phyloP scores from a whole-genome alignment of 1,139 yeast genomes.

The Protomyces pachydermus region DNA sequence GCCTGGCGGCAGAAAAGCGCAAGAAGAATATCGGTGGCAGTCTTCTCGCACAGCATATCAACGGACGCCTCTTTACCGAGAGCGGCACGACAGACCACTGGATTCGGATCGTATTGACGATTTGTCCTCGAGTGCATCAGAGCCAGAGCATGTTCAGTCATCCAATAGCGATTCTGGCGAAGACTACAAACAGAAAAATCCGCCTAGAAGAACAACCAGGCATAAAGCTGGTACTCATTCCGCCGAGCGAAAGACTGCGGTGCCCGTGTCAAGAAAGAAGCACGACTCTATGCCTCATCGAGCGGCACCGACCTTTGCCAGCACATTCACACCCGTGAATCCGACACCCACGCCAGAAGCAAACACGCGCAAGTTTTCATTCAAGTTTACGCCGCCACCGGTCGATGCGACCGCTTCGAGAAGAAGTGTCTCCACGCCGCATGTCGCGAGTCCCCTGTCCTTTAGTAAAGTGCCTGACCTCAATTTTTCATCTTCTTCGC shows the following conservation, averaged over 20 bases:
- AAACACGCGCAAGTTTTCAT: neutral
- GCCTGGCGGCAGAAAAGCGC: conserved; percentile 1
- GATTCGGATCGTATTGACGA: neutral
- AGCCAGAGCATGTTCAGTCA: neutral
- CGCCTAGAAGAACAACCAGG: neutral
- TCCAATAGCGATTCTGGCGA: neutral
- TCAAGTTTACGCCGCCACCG: neutral
- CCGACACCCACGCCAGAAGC: neutral
- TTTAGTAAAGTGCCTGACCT: neutral
- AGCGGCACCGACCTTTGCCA: neutral
- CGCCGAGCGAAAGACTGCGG: neutral
- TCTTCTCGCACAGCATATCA: conserved; percentile 18
- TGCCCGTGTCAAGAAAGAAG: neutral
- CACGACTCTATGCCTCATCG: neutral
- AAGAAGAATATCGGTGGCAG: conserved; percentile 12
- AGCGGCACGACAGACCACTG: neutral
- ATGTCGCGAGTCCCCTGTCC: neutral
- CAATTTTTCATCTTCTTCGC: neutral
- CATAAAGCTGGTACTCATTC: neutral
- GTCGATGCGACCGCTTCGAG: neutral
- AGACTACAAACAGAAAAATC: neutral
- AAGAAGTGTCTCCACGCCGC: neutral
- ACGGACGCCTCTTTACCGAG: neutral
- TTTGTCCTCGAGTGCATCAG: neutral
- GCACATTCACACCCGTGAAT: neutral